Evolutionary conservation across 306 rosid genomes (phyloP).

Genomic region (Geum urbanum): DNA sequence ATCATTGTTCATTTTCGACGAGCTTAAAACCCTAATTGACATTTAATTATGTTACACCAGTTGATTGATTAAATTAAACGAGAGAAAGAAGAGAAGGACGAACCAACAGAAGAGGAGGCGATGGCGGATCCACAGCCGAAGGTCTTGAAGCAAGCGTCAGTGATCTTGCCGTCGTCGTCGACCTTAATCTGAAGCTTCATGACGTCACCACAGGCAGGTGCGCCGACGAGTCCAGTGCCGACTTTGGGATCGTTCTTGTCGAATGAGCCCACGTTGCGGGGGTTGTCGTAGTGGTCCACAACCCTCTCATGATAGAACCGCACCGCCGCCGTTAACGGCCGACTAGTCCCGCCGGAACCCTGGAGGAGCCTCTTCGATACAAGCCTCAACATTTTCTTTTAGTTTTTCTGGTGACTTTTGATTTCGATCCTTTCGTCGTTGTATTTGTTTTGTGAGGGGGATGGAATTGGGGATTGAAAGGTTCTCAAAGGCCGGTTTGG

Average conservation of each 20-base stretch:
- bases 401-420: neutral
- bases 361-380: slow-evolving; percentile 44
- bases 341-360: slow-evolving; percentile 32
- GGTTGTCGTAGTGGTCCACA: slow-evolving; percentile 81
- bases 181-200: slow-evolving; percentile 94
- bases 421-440: neutral
- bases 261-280: slow-evolving; percentile 78
- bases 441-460: neutral
- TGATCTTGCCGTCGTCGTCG: slow-evolving; percentile 68
- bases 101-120: slow-evolving; percentile 89
- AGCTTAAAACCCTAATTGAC: too few species aligned
- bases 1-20: too few species aligned
- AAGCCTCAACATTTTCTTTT: slow-evolving; percentile 47
- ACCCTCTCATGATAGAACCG: slow-evolving; percentile 70
- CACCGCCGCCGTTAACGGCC: slow-evolving; percentile 35
- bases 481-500: slow-evolving; percentile 9
- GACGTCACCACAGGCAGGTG: slow-evolving; percentile 89
- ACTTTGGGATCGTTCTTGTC: slow-evolving; percentile 74
- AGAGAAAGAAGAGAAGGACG: neutral
- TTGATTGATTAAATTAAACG: too few species aligned
- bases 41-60: neutral
- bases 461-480: neutral
- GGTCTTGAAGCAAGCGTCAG: slow-evolving; percentile 86
- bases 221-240: slow-evolving; percentile 88
- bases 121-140: slow-evolving; percentile 92